These are phyloP conservation scores for Monilinia fructigena DNA, from an alignment of 2,329 filamentous ascomycete genomes.

Conservation along the genomic window DNA sequence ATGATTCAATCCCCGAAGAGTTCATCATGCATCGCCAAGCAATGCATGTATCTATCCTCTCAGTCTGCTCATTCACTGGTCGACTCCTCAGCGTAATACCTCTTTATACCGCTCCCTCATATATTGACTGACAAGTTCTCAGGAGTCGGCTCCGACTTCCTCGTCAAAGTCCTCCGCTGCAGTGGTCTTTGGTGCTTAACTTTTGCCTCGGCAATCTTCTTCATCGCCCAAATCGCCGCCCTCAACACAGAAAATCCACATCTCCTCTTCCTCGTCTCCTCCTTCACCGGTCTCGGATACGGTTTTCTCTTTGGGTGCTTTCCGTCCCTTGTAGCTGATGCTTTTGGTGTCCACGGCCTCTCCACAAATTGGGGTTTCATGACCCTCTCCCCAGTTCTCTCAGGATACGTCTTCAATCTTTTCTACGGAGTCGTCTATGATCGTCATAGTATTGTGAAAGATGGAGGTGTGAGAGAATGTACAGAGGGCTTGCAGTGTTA, in stretches of 20 bases:
- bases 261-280: constrained; percentile 73
- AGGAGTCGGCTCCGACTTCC: constrained; percentile 84
- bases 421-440: constrained; percentile 87
- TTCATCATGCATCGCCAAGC: constrained; percentile 82
- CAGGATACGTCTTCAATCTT: constrained; percentile 88
- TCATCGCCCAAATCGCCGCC: constrained; percentile 73
- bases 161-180: constrained; percentile 76
- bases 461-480: constrained; percentile 71
- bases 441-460: constrained; percentile 66
- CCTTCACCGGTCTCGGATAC: constrained; percentile 83
- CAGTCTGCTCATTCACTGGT: constrained; percentile 79
- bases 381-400: constrained; percentile 83
- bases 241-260: constrained; percentile 75
- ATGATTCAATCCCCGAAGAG: constrained; percentile 66
- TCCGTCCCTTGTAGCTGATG: constrained; percentile 83
- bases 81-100: constrained; percentile 57
- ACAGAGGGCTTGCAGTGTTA: constrained; percentile 79
- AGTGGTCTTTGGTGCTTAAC: constrained; percentile 92
- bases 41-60: constrained; percentile 93
- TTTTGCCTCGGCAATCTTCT: constrained; percentile 73
- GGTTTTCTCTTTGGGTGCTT: constrained; percentile 93
- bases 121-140: constrained; percentile 35
- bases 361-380: constrained; percentile 97
- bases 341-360: constrained; percentile 84
- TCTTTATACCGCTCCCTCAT: constrained; percentile 23